Percentiles rank a stretch among this genome's conserved stretches.
Evolutionary conservation across 352 stramenopile genomes (phyloP).

Genomic region (Pythium scleroteichum): DNA sequence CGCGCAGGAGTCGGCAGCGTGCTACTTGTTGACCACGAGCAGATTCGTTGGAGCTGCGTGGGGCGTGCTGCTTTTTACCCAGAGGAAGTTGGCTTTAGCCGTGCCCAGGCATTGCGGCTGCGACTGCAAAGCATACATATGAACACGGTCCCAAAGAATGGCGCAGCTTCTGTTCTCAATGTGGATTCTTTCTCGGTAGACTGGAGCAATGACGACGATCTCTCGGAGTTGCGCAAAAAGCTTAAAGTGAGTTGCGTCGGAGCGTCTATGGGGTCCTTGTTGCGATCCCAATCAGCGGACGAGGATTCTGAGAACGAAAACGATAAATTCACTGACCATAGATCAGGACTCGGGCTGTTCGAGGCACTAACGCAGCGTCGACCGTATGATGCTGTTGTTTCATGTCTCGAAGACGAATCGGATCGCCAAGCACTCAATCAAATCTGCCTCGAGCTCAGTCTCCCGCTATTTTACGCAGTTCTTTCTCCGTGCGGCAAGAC

Average conservation of each 20-base stretch:
- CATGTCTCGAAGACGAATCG: constrained; percentile 31
- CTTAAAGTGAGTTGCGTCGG: constrained; percentile 37
- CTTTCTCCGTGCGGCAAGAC: constrained; percentile 30
- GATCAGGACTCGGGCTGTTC: constrained; percentile 31
- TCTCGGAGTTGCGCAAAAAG: constrained; percentile 39
- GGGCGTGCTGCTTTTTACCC: constrained; percentile 30
- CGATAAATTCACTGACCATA: not conserved
- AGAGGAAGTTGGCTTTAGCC: constrained; percentile 39
- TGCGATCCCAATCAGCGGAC: not conserved
- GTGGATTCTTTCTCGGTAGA: constrained; percentile 38
- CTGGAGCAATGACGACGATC: constrained; percentile 31
- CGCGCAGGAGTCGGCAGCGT: constrained; percentile 35
- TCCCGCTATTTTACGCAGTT: constrained; percentile 37
- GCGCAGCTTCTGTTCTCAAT: not conserved
- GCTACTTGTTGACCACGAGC: constrained; percentile 39
- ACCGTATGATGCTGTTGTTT: constrained; percentile 44
- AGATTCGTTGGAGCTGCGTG: constrained; percentile 30
- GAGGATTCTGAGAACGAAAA: not conserved
- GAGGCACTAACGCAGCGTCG: constrained; percentile 41
- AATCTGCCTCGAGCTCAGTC: constrained; percentile 47
- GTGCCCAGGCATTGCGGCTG: constrained; percentile 37
- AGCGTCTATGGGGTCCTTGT: not conserved
- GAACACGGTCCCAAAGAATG: not conserved
- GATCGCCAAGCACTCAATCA: constrained; percentile 31
- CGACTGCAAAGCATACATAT: constrained; percentile 33